These are phyloP conservation scores for Lindgomyces ingoldianus DNA, from an alignment of 495 filamentous ascomycete genomes.

Conservation along the genomic window DNA sequence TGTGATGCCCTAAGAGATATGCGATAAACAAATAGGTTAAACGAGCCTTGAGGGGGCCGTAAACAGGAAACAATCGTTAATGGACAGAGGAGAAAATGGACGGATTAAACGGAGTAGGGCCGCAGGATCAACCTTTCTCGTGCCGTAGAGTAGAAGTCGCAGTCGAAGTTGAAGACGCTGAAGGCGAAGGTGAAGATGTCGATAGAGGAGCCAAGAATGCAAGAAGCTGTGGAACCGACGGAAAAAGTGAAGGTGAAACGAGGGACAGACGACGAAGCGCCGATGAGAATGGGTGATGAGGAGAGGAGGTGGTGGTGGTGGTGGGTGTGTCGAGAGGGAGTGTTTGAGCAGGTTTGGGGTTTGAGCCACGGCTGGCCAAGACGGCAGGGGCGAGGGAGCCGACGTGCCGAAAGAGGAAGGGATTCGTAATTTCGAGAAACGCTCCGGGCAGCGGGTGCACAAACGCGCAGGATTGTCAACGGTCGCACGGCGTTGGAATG, in stretches of 20 bases:
- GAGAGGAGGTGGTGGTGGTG: slow-evolving; percentile 6
- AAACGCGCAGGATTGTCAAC: neutral
- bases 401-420: slow-evolving; percentile 7
- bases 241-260: slow-evolving; percentile 30
- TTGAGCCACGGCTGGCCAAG: neutral
- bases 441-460: neutral
- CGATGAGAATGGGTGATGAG: slow-evolving; percentile 7
- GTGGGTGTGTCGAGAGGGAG: slow-evolving; percentile 15
- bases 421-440: slow-evolving; percentile 6
- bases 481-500: neutral
- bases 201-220: slow-evolving; percentile 1
- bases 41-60: neutral
- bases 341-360: slow-evolving; percentile 8
- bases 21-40: too few relatives aligned
- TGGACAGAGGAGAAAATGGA: slow-evolving; percentile 12
- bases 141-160: slow-evolving; percentile 18
- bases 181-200: neutral
- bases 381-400: slow-evolving; percentile 15
- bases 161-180: slow-evolving; percentile 1
- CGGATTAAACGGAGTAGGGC: slow-evolving; percentile 30
- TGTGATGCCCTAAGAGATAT: neutral
- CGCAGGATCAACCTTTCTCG: slow-evolving; percentile 40
- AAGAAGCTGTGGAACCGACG: neutral
- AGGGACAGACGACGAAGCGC: slow-evolving; percentile 28
- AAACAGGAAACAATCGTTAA: slow-evolving; percentile 2